Base-by-base conservation (phyloP, 345 rosid species). In the Excoecaria cochinchinensis region DNA sequence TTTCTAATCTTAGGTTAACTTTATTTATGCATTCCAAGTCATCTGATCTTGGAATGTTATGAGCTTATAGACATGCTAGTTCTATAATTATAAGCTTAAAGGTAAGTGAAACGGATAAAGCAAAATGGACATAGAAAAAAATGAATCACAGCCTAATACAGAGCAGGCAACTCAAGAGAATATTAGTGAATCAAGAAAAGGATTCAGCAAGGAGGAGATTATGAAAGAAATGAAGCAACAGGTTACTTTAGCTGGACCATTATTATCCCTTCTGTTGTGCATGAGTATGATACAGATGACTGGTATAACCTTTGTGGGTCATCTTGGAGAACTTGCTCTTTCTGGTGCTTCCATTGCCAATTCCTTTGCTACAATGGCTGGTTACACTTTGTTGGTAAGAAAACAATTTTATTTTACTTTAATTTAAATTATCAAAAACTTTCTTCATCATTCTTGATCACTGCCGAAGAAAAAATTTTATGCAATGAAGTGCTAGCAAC, bases 271-370 rank as follows among this genome's bases (percentile, higher is more conserved):
- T 9, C 31, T 36, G 19, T 58, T 64, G 19, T 22, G 47, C 19
- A 5, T 71, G 6, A 53, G 44, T 17, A 13, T 71, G 14, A 53
- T 61, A 13, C 71, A 52, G 51, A 57, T 77, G 25, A 63, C 61
- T 64, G 72, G 71, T 14, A 31, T 76, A 11, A 69, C 55, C 19
- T 76, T 76, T 48, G 79, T 76, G 3, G 79, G 79, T 50, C 79
- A 69, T 52, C 79, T 76, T 70, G 74, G 79, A n/a, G 74, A 47
- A 39, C 68, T 76, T 40, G 62, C 79, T 40, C 79, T 76, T 51
- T 60, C 79, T 4, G 62, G 74, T 51, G 79, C 79, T 69, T 76
- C 79, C 3, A 76, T 76, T 66, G 74, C 79, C 61, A 69, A 58
- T 59, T 76, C 74, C 53, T 69, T 76, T 51, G 74, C 74, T 69